Evolutionary conservation across 2,329 filamentous ascomycete species (phyloP).

Genomic region (Teratosphaeria pseudoeucalypti): DNA sequence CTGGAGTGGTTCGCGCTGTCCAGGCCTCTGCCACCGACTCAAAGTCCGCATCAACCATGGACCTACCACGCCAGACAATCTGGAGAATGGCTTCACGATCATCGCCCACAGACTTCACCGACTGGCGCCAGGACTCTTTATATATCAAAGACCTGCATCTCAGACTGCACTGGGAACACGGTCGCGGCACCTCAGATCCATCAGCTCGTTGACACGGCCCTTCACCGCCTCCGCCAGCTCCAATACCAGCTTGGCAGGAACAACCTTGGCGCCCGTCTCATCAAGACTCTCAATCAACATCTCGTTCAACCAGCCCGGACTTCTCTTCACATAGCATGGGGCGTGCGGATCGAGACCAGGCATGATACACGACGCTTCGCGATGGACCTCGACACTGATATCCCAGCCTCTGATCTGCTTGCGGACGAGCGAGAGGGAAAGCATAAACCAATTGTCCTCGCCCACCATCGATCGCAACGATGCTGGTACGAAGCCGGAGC

Average conservation of each 20-base stretch:
- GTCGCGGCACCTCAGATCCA: slow-evolving; percentile 1
- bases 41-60: too few species aligned
- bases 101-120: too few species aligned
- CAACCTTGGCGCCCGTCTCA: not conserved
- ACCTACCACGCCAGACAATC: too few species aligned
- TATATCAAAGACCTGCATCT: not conserved
- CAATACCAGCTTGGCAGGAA: not conserved
- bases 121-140: not conserved
- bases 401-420: not conserved
- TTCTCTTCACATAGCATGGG: slow-evolving; percentile 1
- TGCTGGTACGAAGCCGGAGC: not conserved
- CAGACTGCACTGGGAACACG: not conserved
- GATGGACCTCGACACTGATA: slow-evolving; percentile 3
- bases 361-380: slow-evolving; percentile 5
- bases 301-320: slow-evolving; percentile 8
- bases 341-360: not conserved
- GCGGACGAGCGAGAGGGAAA: not conserved
- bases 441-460: not conserved
- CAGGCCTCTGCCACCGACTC: not conserved
- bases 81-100: too few species aligned
- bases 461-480: not conserved
- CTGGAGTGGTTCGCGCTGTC: not conserved
- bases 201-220: slow-evolving; percentile 1
- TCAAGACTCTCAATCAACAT: slow-evolving; percentile 2
- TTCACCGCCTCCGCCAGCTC: slow-evolving; percentile 4